phyloP scores from a whole-genome alignment of 139 green algal genomes.

The Haematococcus sp. region DNA sequence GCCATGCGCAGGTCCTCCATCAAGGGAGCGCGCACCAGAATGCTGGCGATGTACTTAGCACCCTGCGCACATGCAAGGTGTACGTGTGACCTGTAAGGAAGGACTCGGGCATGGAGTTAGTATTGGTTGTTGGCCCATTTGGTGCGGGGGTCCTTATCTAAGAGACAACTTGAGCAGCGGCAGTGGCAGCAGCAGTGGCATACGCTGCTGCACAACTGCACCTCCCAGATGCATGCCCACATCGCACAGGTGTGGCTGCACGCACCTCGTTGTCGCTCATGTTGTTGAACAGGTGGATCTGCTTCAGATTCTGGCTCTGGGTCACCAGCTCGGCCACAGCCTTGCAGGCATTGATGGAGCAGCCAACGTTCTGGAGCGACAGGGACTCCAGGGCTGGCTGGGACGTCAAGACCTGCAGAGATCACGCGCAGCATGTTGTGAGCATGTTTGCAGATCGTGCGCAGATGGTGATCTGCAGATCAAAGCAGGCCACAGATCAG shows the following conservation, averaged over 20 bases:
- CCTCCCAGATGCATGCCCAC: too few relatives aligned
- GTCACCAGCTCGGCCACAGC: conserved; percentile 77
- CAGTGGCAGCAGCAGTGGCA: neutral
- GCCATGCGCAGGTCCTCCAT: conserved; percentile 87
- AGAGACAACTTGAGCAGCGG: conserved; percentile 13
- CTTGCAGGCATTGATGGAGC: conserved; percentile 79
- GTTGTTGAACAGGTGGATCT: conserved; percentile 94
- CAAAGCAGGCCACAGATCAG: too few relatives aligned
- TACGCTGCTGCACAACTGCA: too few relatives aligned
- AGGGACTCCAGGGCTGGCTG: conserved; percentile 51
- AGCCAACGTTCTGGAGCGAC: conserved; percentile 85
- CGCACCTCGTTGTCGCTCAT: conserved; percentile 79
- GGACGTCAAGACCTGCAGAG: neutral
- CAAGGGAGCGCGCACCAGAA: conserved; percentile 64
- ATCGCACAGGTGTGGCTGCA: too few relatives aligned
- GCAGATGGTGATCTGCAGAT: too few relatives aligned
- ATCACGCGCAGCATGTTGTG: neutral
- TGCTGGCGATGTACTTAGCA: conserved; percentile 52
- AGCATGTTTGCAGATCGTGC: too few relatives aligned
- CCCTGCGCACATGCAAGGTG: conserved; percentile 26
- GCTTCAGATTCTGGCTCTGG: conserved; percentile 7
- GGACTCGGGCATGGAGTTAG: too few relatives aligned
- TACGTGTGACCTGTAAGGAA: too few relatives aligned
- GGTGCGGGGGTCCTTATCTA: too few relatives aligned
- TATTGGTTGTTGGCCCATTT: too few relatives aligned